Base-by-base conservation (phyloP, 2,329 filamentous ascomycete genomes). In the Penicillium sp. region DNA sequence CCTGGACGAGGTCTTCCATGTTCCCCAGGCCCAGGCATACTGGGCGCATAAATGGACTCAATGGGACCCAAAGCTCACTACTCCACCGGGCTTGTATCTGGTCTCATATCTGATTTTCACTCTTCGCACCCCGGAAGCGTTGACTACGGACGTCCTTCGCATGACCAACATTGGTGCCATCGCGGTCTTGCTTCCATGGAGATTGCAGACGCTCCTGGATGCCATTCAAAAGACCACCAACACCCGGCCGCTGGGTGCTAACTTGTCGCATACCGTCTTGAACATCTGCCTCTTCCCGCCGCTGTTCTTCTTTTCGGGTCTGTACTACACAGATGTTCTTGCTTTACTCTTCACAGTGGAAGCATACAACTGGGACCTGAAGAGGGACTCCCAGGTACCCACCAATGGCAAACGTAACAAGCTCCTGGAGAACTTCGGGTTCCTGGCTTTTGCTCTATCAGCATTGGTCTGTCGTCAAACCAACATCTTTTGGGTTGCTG, bases 41-140 rank as follows among this genome's bases (percentile, higher is more conserved):
- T 97, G 92, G 72, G 72, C 83, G 39, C 87, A 88, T 10, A 82
- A 83, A 50, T 96, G 88, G 77, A 70, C 73, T 11, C 81, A 90
- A 52, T 99, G 94, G 94, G 92, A 99, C 73, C 88, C 93, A 56
- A 99, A 97, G 72, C 94, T 99, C 69, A 99, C 94, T 0, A 99
- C 94, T 1, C 94, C 94, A 0, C 93, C 94, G 0, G 94, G 92
- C 32, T 77, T 99, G 78, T 92, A 80, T 67, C 79, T 78, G 44
- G 70, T 62, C 61, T 73, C 74, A 77, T 91, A 79, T 71, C 79
- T 73, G 27, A 52, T 66, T 21, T 67, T 69, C 52, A 63, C 67
- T 11, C 64, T 62, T 50, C 62, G 54, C 27, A 64, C 65, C 54
- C 72, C 72, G 43, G 68, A 60, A 21, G 61, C 72, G 45, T 64